Percentiles rank a stretch among this genome's conserved stretches.
Evolutionary conservation across 108 stramenopile species (phyloP).

Genomic region (Cyclotella kingstonii): DNA sequence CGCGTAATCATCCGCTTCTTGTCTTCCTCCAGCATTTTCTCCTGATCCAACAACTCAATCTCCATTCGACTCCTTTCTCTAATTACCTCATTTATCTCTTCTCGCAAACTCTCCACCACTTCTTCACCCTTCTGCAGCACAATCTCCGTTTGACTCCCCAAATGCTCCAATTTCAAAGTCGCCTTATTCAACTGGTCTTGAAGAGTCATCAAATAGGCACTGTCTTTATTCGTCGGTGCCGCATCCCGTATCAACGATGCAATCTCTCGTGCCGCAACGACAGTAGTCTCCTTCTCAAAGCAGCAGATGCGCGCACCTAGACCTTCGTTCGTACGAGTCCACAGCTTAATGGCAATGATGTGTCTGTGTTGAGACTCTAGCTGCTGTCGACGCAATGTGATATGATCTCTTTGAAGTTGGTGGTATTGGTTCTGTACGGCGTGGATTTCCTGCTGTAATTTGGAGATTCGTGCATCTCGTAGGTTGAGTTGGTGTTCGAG

Average conservation of each 20-base stretch:
- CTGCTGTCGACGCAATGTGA: constrained; percentile 30
- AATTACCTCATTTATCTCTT: constrained; percentile 51
- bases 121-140: constrained; percentile 46
- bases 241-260: constrained; percentile 43
- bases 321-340: constrained; percentile 46
- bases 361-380: constrained; percentile 41
- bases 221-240: constrained; percentile 40
- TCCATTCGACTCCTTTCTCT: constrained; percentile 44
- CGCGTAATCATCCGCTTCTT: constrained; percentile 32
- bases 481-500: constrained; percentile 29
- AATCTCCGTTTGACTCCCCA: constrained; percentile 37
- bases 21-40: constrained; percentile 33
- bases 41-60: constrained; percentile 44
- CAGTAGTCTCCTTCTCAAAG: constrained; percentile 32
- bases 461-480: constrained; percentile 24
- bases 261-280: constrained; percentile 34
- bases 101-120: constrained; percentile 35
- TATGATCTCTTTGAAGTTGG: constrained; percentile 20
- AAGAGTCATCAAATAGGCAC: constrained; percentile 39
- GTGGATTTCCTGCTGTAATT: constrained; percentile 32
- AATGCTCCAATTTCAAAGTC: constrained; percentile 36
- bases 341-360: constrained; percentile 23
- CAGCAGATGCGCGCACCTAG: constrained; percentile 21
- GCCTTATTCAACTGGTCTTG: constrained; percentile 42
- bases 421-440: constrained; percentile 9